These are phyloP conservation scores for Elsinoe batatas DNA, from an alignment of 2,329 filamentous ascomycete species.

Conservation along the genomic window DNA sequence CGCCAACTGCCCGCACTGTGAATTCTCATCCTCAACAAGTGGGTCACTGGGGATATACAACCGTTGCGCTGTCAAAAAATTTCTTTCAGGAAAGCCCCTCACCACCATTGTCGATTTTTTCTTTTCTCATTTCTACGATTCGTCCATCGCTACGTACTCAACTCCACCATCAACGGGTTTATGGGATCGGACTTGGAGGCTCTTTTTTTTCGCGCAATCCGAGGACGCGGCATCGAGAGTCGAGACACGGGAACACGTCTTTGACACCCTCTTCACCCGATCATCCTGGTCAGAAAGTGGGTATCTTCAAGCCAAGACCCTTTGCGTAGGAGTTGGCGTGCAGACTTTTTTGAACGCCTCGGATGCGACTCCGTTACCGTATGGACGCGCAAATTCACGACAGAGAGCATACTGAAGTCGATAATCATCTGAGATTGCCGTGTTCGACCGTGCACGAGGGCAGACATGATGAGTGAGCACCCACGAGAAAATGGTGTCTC, in stretches of 20 bases:
- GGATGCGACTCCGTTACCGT: neutral
- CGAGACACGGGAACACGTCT: neutral
- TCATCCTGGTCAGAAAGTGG: neutral
- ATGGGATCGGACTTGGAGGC: neutral
- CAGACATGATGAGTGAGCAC: neutral
- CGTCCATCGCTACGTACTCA: neutral
- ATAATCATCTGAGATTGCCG: neutral
- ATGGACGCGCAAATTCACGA: neutral
- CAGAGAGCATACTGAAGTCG: neutral
- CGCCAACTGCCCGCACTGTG: too few relatives aligned
- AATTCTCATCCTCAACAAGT: neutral
- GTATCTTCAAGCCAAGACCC: neutral
- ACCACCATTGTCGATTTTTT: neutral
- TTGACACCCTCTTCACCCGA: neutral
- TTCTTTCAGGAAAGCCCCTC: neutral
- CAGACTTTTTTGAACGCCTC: neutral
- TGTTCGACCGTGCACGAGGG: neutral
- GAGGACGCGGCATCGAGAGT: neutral
- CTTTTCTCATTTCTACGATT: neutral
- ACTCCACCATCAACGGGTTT: constrained; percentile 3
- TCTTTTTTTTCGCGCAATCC: neutral
- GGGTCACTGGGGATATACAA: constrained; percentile 1
- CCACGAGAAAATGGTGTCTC: neutral
- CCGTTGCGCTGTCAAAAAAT: constrained; percentile 3
- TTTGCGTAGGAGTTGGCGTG: neutral